Percentiles rank a stretch among this genome's conserved stretches.
Conservation (phyloP, 805 yeast genomes). For the Sugiyamaella valdiviana region DNA sequence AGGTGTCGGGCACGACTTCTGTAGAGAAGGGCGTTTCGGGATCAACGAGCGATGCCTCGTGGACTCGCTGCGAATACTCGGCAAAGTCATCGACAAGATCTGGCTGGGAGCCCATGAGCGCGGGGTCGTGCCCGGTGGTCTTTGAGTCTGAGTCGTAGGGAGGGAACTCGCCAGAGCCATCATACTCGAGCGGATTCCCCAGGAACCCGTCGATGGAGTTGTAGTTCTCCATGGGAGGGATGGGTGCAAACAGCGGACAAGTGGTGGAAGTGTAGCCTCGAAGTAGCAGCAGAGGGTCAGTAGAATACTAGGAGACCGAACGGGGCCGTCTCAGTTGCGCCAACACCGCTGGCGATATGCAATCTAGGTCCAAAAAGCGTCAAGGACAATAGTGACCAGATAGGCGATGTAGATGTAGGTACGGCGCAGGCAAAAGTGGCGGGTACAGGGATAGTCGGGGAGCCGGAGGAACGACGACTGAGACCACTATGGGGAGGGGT, state of each 20-base stretch:
- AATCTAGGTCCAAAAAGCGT: too few relatives aligned
- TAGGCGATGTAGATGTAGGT: not conserved
- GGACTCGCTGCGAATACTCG: conserved; percentile 3
- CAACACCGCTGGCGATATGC: too few relatives aligned
- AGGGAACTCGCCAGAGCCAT: not conserved
- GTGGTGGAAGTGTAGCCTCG: too few relatives aligned
- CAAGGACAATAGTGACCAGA: too few relatives aligned
- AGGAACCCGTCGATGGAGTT: not conserved
- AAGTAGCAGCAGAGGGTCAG: too few relatives aligned
- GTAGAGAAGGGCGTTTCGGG: not conserved
- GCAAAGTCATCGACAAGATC: conserved; percentile 2
- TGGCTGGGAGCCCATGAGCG: not conserved
- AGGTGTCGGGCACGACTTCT: not conserved
- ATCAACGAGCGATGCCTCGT: not conserved
- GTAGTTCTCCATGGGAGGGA: not conserved
- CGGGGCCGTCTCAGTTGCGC: too few relatives aligned
- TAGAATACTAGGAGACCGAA: too few relatives aligned
- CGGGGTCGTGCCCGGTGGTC: too few relatives aligned
- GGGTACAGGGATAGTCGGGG: not conserved
- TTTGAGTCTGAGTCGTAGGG: too few relatives aligned
- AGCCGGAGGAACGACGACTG: not conserved
- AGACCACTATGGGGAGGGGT: too few relatives aligned
- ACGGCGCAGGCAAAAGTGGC: not conserved
- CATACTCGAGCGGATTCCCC: not conserved
- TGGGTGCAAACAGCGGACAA: too few relatives aligned